Percentiles rank a stretch among this genome's conserved stretches.
phyloP scores from a whole-genome alignment of 345 rosid species.

The Gossypium anomalum region DNA sequence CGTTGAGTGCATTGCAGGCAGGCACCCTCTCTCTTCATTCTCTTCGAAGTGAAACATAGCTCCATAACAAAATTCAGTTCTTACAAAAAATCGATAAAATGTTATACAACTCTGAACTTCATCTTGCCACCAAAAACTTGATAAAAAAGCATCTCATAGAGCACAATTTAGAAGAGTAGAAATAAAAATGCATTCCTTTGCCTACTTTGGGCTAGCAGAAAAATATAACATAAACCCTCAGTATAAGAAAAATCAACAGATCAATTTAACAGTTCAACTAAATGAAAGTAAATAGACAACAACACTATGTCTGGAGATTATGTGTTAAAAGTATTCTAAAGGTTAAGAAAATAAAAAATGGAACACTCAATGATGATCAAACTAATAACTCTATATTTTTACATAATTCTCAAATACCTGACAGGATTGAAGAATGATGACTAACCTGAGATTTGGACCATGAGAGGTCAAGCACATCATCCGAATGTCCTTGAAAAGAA shows the following conservation, averaged over 20 bases:
- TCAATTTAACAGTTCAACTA: not conserved
- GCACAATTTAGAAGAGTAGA: not conserved
- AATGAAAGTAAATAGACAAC: not conserved
- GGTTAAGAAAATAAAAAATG: not conserved
- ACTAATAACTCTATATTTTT: not conserved
- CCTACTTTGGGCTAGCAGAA: not conserved
- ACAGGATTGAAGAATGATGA: not conserved
- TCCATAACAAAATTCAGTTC: not conserved
- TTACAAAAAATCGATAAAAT: not conserved
- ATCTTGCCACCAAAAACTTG: not conserved
- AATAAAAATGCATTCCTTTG: not conserved
- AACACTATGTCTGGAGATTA: not conserved
- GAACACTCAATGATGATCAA: not conserved
- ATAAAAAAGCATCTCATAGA: not conserved
- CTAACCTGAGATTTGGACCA: slow-evolving; percentile 98
- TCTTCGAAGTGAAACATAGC: not conserved
- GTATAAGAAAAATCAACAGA: not conserved
- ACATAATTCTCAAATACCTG: not conserved
- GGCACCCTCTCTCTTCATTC: not conserved
- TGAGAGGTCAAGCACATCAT: slow-evolving; percentile 93
- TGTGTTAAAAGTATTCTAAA: not conserved
- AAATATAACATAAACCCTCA: not conserved
- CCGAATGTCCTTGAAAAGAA: slow-evolving; percentile 77
- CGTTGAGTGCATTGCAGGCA: not conserved
- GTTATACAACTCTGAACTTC: not conserved